A percentile compares a stretch with the other conserved stretches of the same genome.
These are phyloP conservation scores for Schizonepeta tenuifolia DNA, from an alignment of 257 asterid species.

Conservation along the genomic window DNA sequence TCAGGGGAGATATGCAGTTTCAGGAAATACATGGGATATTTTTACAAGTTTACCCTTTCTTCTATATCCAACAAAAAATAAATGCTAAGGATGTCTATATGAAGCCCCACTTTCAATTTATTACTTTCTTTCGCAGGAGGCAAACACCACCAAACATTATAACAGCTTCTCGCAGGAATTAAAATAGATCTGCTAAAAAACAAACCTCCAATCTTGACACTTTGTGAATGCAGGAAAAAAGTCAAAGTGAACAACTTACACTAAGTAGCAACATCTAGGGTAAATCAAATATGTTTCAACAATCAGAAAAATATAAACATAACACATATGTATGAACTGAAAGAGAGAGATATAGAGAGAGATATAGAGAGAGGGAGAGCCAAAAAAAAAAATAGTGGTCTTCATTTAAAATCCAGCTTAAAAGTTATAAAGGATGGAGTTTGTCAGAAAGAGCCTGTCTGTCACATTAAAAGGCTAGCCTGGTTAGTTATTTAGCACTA, in stretches of 20 bases:
- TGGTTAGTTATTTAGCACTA: background rate
- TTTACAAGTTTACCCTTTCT: background rate
- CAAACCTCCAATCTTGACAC: background rate
- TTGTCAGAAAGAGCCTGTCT: background rate
- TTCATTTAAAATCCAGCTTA: background rate
- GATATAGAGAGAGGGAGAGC: too few species aligned
- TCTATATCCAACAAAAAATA: slow-evolving; percentile 2
- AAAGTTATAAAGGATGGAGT: too few species aligned
- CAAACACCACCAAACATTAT: background rate
- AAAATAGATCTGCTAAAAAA: background rate
- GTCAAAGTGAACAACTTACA: background rate
- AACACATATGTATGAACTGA: too few species aligned
- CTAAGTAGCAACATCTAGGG: background rate
- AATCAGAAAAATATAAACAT: too few species aligned
- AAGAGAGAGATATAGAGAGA: too few species aligned
- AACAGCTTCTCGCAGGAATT: background rate
- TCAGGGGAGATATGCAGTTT: too few species aligned
- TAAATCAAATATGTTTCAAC: background rate
- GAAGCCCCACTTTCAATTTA: slow-evolving; percentile 8
- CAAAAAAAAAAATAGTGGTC: background rate
- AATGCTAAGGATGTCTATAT: background rate
- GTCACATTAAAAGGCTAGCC: background rate
- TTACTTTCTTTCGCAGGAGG: background rate
- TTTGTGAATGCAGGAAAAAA: background rate
- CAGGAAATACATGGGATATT: too few species aligned